Base-by-base conservation (phyloP, 768 basidiomycete species). In the Tricholomella constricta region DNA sequence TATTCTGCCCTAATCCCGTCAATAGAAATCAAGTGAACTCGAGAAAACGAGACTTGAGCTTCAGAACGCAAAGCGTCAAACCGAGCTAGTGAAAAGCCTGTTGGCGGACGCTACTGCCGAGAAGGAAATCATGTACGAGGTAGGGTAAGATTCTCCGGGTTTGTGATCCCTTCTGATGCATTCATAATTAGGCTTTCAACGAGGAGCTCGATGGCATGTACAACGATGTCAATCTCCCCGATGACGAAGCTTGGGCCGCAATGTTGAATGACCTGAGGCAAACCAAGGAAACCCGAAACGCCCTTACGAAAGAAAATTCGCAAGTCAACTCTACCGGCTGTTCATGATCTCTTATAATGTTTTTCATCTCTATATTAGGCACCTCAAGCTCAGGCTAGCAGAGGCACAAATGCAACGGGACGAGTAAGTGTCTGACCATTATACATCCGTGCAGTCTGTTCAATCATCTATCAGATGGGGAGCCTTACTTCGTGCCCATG, bases 81-180 rank as follows among this genome's bases (percentile, higher is more conserved):
- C 84, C 55, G 91, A 90, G 59, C 72, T 93, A 25, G 82, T 94
- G 3, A 91, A 91, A 68, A 83, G 82, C 58, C 77, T 94, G 25
- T 75, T 93, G 12, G 78, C 80, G 15, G 89, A 95, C 62, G 82
- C 84, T 27, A 89, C 87, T 8, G 79, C 85, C 1, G 94, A 97
- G 74, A 90, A 95, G 69, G 91, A 94, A 62, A 89, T 93, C 66
- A 88, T 96, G 81, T 95, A 94, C 58, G 89, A 94, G 78, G 93
- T 94, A 58, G 50, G 58, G 14, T 1, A 37, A 36, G 15, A 40
- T 31, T 38, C 15, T 38, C 43, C 29, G 8, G 15, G 19, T 20
- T 42, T 14, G 20, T 11, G 26, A 34, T 8, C 10, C 32, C 25
- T 26, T 22, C 32, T 47, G 20, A 47, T 40, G 32, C n/a, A 27